phyloP scores from a whole-genome alignment of 2,329 filamentous ascomycete genomes.

The Penicillium occitanis region DNA sequence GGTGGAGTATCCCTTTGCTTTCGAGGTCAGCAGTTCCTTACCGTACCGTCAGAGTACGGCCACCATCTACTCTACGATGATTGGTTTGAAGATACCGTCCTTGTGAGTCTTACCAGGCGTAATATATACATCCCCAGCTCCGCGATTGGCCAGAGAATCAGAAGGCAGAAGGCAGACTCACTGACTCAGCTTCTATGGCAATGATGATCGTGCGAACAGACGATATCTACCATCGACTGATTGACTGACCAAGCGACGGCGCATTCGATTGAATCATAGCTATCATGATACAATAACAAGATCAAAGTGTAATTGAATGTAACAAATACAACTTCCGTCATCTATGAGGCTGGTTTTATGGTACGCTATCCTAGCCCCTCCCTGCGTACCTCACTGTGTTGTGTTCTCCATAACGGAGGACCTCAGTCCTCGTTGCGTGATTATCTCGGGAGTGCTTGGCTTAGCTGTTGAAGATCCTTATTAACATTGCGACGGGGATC shows the following conservation, averaged over 20 bases:
- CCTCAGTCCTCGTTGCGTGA: constrained; percentile 2
- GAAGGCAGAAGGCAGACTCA: too few relatives aligned
- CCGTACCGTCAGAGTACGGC: neutral
- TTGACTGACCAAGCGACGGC: neutral
- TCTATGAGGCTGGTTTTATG: neutral
- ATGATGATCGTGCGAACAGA: neutral
- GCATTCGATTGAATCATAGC: neutral
- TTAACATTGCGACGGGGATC: neutral
- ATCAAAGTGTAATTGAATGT: neutral
- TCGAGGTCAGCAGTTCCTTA: constrained; percentile 15
- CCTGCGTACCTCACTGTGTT: neutral
- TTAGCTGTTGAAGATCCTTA: constrained; percentile 13
- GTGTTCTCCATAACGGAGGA: neutral
- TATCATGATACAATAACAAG: neutral
- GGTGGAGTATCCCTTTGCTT: constrained; percentile 2
- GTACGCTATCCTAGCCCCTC: constrained; percentile 11
- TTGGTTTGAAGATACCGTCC: neutral
- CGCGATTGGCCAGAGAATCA: neutral
- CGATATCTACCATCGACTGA: neutral
- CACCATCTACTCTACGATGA: neutral
- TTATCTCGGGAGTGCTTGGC: neutral
- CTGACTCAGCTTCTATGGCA: neutral
- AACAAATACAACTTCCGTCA: neutral
- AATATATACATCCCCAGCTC: neutral
- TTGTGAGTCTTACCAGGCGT: neutral